These are phyloP conservation scores for Cryptosporidium andersoni DNA, from an alignment of 169 alveolate species.

Conservation along the genomic window DNA sequence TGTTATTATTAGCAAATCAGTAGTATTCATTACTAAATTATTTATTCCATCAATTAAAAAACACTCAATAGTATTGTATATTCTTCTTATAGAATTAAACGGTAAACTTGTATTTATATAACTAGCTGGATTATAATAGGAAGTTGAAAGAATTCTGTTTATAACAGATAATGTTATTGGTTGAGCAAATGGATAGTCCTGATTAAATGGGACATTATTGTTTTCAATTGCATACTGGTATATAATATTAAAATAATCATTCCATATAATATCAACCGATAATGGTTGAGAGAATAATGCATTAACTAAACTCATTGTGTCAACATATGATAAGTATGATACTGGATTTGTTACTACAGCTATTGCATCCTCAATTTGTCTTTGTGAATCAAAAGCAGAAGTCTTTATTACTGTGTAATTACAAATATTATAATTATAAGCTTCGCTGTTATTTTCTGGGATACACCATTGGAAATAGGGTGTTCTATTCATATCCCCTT, in stretches of 20 bases:
- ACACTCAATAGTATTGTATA: conserved; percentile 54
- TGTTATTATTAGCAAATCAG: conserved; percentile 39
- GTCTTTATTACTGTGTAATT: conserved; percentile 49
- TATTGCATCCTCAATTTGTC: conserved; percentile 62
- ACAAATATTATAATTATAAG: conserved; percentile 41
- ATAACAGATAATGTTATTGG: conserved; percentile 63
- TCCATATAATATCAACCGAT: conserved; percentile 38
- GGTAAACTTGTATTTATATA: conserved; percentile 25
- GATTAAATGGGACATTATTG: conserved; percentile 30
- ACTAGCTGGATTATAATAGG: conserved; percentile 23
- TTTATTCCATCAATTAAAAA: conserved; percentile 58
- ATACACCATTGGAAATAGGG: conserved; percentile 62
- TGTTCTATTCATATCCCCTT: conserved; percentile 69
- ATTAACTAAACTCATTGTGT: conserved; percentile 61
- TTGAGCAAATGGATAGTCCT: conserved; percentile 70
- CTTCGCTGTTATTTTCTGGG: conserved; percentile 1
- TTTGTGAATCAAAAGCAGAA: not conserved
- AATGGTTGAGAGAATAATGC: conserved; percentile 60
- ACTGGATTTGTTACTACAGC: conserved; percentile 68
- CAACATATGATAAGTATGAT: conserved; percentile 66
- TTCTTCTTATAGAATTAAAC: conserved; percentile 58
- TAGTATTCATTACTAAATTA: conserved; percentile 55
- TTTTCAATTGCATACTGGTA: conserved; percentile 34
- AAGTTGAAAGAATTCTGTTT: conserved; percentile 21
- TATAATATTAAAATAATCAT: conserved; percentile 21